Conservation (phyloP, 495 filamentous ascomycete genomes). For the Aspergillus taichungensis region DNA sequence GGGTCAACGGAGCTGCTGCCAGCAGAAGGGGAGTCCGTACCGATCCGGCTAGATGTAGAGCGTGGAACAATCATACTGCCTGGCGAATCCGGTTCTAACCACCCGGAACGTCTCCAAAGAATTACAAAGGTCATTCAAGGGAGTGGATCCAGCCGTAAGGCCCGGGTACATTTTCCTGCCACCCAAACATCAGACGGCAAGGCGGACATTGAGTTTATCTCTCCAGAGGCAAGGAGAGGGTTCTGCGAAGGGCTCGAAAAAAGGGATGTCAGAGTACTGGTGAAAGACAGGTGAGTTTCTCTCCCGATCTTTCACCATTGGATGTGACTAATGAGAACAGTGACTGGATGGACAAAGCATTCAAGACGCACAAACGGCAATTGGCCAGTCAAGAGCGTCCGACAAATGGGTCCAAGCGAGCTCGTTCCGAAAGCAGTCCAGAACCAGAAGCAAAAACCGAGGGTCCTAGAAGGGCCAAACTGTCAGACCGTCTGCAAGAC, state of each 20-base stretch:
- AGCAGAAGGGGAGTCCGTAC: not conserved
- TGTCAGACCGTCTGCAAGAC: slow-evolving; percentile 27
- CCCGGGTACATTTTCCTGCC: slow-evolving; percentile 26
- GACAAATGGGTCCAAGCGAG: slow-evolving; percentile 8
- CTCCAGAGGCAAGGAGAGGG: slow-evolving; percentile 8
- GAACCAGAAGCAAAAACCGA: slow-evolving; percentile 1
- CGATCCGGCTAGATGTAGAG: slow-evolving; percentile 10
- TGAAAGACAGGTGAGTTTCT: slow-evolving; percentile 17
- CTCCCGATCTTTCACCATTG: not conserved
- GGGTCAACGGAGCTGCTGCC: slow-evolving; percentile 9
- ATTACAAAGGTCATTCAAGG: slow-evolving; percentile 15
- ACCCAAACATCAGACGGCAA: slow-evolving; percentile 7
- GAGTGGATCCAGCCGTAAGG: slow-evolving; percentile 18
- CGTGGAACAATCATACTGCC: slow-evolving; percentile 1
- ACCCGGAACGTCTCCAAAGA: slow-evolving; percentile 11
- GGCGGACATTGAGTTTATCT: slow-evolving; percentile 32
- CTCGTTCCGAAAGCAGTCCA: slow-evolving; percentile 1
- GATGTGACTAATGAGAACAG: slow-evolving; percentile 11
- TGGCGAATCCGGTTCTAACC: not conserved
- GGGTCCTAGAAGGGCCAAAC: slow-evolving; percentile 19
- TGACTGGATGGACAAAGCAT: slow-evolving; percentile 29
- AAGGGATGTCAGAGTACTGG: slow-evolving; percentile 3
- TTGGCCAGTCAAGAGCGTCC: slow-evolving; percentile 1
- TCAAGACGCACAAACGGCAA: slow-evolving; percentile 15
- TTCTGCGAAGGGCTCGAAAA: slow-evolving; percentile 13